Evolutionary conservation across 768 basidiomycete genomes (phyloP).

Genomic region (Infundibulicybe gibba): DNA sequence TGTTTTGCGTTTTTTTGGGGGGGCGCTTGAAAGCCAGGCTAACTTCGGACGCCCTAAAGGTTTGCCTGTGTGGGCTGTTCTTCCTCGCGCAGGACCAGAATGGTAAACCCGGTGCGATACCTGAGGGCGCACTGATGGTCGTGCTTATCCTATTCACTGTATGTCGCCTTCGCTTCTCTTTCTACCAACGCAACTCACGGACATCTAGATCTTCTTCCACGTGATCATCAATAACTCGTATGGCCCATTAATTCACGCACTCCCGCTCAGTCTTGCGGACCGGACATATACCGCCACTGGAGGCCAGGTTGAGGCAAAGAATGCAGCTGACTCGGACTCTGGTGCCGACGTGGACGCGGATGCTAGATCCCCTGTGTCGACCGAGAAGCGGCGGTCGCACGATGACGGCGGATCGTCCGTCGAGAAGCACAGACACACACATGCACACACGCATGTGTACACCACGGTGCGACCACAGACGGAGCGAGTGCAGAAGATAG

Average conservation of each 20-base stretch:
- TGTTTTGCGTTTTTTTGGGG: too few species aligned
- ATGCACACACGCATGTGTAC: too few species aligned
- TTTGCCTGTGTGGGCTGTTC: slow-evolving; percentile 85
- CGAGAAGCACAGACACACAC: not conserved
- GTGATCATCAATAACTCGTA: slow-evolving; percentile 75
- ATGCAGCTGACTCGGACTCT: slow-evolving; percentile 5
- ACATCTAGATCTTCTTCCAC: slow-evolving; percentile 63
- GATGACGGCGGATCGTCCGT: not conserved
- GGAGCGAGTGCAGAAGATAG: slow-evolving; percentile 3
- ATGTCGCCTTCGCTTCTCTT: slow-evolving; percentile 22
- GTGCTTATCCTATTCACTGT: slow-evolving; percentile 84
- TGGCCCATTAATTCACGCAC: slow-evolving; percentile 65
- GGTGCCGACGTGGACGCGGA: slow-evolving; percentile 6
- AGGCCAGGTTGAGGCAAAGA: slow-evolving; percentile 1
- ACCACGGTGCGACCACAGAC: not conserved
- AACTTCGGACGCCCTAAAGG: slow-evolving; percentile 3
- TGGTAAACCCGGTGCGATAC: slow-evolving; percentile 49
- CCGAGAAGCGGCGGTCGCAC: not conserved
- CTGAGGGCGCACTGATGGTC: slow-evolving; percentile 82
- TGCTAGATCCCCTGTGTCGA: not conserved
- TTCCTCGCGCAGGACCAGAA: slow-evolving; percentile 73
- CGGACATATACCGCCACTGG: slow-evolving; percentile 55
- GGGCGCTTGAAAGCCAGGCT: too few species aligned
- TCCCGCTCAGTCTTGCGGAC: slow-evolving; percentile 80
- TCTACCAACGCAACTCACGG: not conserved